Percentiles rank a stretch among this genome's conserved stretches.
phyloP scores from a whole-genome alignment of 2,329 filamentous ascomycete genomes.

The Aspergillus pseudoterreus region DNA sequence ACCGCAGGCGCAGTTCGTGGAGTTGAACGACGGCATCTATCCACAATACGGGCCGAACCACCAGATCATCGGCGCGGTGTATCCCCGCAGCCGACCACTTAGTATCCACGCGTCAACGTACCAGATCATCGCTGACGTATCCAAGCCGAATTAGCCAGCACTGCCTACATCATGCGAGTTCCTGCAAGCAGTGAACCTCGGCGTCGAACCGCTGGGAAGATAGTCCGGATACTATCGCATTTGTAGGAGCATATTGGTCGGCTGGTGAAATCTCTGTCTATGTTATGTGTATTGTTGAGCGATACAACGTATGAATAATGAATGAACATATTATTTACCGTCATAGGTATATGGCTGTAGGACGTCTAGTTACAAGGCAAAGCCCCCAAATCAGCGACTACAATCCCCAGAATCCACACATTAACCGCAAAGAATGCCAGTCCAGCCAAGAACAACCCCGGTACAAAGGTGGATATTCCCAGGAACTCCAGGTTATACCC shows the following conservation, averaged over 20 bases:
- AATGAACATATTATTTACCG: not conserved
- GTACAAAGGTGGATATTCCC: constrained; percentile 77
- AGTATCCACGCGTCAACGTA: constrained; percentile 40
- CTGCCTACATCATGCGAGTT: not conserved
- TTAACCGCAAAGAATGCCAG: constrained; percentile 81
- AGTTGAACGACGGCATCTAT: constrained; percentile 63
- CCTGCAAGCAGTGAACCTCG: not conserved
- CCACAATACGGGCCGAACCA: constrained; percentile 29
- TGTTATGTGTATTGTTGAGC: not conserved
- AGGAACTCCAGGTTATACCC: constrained; percentile 75
- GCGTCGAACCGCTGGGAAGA: not conserved
- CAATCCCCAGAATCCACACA: constrained; percentile 77
- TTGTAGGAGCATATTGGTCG: not conserved
- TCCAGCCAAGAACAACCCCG: constrained; percentile 74
- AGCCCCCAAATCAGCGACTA: constrained; percentile 62
- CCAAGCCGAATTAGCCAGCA: constrained; percentile 20
- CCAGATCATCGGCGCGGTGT: constrained; percentile 32
- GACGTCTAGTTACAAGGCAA: too few relatives aligned
- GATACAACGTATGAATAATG: not conserved
- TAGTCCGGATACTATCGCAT: not conserved
- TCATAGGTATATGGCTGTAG: too few relatives aligned
- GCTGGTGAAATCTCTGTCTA: not conserved
- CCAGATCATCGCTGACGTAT: constrained; percentile 38
- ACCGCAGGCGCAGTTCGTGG: constrained; percentile 57
- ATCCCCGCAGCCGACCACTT: constrained; percentile 35